These are phyloP conservation scores for Acanthamoeba sp. DNA, from an alignment of 208 protist species.

Conservation along the genomic window DNA sequence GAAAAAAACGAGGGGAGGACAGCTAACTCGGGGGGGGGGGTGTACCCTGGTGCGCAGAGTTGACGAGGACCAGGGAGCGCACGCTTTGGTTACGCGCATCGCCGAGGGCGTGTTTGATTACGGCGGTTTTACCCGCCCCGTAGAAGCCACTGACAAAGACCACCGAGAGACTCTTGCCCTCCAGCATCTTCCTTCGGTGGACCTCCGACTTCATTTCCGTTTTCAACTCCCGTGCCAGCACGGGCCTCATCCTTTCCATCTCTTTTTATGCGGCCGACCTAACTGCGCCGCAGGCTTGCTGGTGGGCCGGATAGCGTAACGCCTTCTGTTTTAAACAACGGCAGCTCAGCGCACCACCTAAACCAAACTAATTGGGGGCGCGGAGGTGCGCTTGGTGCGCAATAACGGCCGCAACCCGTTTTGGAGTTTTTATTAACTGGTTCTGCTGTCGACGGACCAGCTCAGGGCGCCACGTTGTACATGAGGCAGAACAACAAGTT, in stretches of 20 bases:
- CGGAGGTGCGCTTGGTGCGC: too few species aligned
- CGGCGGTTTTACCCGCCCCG: conserved; percentile 50
- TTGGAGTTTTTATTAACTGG: too few species aligned
- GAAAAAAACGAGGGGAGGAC: background rate
- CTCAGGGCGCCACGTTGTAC: background rate
- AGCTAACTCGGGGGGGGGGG: background rate
- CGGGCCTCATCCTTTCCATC: background rate
- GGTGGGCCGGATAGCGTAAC: too few species aligned
- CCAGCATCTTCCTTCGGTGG: conserved; percentile 17
- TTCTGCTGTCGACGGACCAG: too few species aligned
- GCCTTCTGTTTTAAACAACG: too few species aligned
- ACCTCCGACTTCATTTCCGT: conserved; percentile 46
- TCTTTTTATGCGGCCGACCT: too few species aligned
- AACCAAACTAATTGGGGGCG: too few species aligned
- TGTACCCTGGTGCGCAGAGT: background rate
- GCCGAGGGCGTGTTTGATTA: conserved; percentile 5
- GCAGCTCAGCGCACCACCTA: too few species aligned
- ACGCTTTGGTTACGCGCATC: background rate
- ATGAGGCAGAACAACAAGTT: background rate
- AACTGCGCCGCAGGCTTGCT: too few species aligned
- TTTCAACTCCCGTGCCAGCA: background rate
- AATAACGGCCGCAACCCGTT: too few species aligned
- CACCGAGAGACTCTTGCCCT: conserved; percentile 22
- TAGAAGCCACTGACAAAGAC: conserved; percentile 55
- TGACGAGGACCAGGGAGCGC: conserved; percentile 10